Percentiles rank a stretch among this genome's conserved stretches.
These are phyloP conservation scores for Aspergillus flavus DNA, from an alignment of 2,329 filamentous ascomycete species.

Conservation along the genomic window DNA sequence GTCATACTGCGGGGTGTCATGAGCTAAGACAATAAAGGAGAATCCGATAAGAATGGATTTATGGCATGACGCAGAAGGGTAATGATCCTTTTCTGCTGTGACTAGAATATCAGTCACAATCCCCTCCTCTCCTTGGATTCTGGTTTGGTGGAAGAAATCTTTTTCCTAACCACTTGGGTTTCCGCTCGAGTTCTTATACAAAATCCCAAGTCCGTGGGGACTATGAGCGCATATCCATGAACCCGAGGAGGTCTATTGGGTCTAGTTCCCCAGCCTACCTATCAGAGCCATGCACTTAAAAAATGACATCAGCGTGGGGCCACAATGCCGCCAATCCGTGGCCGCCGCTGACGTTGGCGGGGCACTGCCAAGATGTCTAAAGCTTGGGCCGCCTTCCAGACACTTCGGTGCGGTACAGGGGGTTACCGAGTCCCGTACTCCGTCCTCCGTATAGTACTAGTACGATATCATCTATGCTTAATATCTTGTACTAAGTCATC, in stretches of 20 bases:
- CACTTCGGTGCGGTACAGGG: slow-evolving; percentile 1
- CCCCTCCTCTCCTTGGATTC: neutral
- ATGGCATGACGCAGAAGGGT: neutral
- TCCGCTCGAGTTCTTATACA: neutral
- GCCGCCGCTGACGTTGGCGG: slow-evolving; percentile 20
- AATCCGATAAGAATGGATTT: neutral
- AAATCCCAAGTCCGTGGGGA: slow-evolving; percentile 1
- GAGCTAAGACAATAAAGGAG: slow-evolving; percentile 3
- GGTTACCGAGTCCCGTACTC: neutral
- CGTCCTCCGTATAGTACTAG: too few species aligned
- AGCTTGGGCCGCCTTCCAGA: slow-evolving; percentile 20
- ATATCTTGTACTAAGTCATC: too few species aligned
- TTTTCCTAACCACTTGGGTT: neutral
- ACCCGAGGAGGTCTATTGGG: slow-evolving; percentile 12
- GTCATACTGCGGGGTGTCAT: slow-evolving; percentile 4
- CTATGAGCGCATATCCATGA: slow-evolving; percentile 8
- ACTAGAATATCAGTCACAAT: neutral
- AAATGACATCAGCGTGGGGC: slow-evolving; percentile 17
- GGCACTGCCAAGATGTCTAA: slow-evolving; percentile 13
- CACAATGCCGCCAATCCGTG: slow-evolving; percentile 14
- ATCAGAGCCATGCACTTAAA: neutral
- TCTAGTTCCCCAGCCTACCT: slow-evolving; percentile 4
- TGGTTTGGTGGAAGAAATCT: neutral
- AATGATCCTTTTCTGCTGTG: neutral
- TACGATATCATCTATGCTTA: too few species aligned